Evolutionary conservation across 768 basidiomycete genomes (phyloP).

Genomic region (Mycena galericulata): DNA sequence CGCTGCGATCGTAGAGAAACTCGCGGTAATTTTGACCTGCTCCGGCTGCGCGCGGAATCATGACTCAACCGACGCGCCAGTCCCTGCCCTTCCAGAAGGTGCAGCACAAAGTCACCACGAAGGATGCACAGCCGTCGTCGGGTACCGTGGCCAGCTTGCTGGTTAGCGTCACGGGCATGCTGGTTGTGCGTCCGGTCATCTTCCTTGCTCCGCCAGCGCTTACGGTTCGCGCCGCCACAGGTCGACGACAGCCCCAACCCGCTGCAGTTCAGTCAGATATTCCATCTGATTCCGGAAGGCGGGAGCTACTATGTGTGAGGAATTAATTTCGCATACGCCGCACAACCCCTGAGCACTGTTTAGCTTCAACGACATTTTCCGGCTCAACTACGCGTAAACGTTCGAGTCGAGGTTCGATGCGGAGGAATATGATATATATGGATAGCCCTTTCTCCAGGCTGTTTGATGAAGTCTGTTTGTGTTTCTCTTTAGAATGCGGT

Average conservation of each 20-base stretch:
- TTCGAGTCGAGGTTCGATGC: neutral
- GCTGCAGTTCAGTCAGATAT: constrained; percentile 92
- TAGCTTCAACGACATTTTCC: constrained; percentile 93
- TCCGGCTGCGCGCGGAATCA: neutral
- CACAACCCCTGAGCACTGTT: neutral
- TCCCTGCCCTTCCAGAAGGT: neutral
- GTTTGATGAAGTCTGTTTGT: too few relatives aligned
- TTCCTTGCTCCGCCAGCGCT: neutral
- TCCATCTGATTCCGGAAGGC: constrained; percentile 88
- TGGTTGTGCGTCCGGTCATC: neutral
- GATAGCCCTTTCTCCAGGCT: neutral
- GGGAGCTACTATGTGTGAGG: constrained; percentile 89
- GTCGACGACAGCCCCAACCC: constrained; percentile 85
- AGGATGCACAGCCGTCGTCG: neutral
- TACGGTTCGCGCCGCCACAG: constrained; percentile 51
- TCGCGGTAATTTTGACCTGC: constrained; percentile 48
- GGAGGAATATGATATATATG: neutral
- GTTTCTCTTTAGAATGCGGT: too few relatives aligned
- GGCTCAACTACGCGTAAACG: constrained; percentile 77
- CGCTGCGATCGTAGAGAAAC: constrained; percentile 73
- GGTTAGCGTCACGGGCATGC: neutral
- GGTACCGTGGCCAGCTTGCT: neutral
- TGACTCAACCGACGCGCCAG: constrained; percentile 40
- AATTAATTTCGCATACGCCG: neutral
- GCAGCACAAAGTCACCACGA: neutral